phyloP scores from a whole-genome alignment of 768 basidiomycete genomes.

The Suillus subalutaceus region DNA sequence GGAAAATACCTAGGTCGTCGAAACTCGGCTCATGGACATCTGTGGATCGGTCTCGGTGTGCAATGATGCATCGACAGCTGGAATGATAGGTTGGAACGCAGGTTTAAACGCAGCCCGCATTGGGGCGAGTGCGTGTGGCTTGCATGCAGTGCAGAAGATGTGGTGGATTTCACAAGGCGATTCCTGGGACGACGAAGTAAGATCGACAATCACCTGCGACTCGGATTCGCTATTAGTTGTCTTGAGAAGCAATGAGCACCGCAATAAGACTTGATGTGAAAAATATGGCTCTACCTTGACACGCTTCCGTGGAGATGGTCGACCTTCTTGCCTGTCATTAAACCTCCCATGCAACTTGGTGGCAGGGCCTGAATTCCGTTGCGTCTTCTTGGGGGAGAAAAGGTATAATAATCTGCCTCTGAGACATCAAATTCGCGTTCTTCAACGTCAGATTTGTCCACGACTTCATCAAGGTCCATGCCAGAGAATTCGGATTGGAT shows the following conservation, averaged over 20 bases:
- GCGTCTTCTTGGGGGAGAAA: constrained; percentile 4
- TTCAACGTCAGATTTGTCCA: constrained; percentile 68
- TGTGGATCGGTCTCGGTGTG: background rate
- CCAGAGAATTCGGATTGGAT: background rate
- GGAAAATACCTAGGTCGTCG: too few relatives aligned
- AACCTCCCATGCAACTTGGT: constrained; percentile 2
- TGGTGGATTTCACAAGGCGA: constrained; percentile 6
- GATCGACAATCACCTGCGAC: background rate
- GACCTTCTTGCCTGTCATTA: constrained; percentile 17
- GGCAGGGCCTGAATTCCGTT: background rate
- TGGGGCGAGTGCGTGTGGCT: constrained; percentile 4
- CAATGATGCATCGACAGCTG: background rate
- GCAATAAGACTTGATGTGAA: background rate
- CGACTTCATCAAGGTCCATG: constrained; percentile 46
- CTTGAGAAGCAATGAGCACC: constrained; percentile 23
- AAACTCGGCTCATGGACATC: background rate
- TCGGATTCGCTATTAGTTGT: constrained; percentile 15
- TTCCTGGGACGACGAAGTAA: background rate
- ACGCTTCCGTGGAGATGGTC: constrained; percentile 40
- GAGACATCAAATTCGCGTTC: constrained; percentile 47
- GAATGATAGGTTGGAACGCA: background rate
- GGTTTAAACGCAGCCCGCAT: background rate
- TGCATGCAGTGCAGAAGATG: background rate
- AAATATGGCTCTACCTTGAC: constrained; percentile 31
- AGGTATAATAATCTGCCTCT: constrained; percentile 12